Evolutionary conservation across 2,329 filamentous ascomycete species (phyloP), one percentile per base, ranked within the genome.

Genomic region (Ascosphaera apis): DNA sequence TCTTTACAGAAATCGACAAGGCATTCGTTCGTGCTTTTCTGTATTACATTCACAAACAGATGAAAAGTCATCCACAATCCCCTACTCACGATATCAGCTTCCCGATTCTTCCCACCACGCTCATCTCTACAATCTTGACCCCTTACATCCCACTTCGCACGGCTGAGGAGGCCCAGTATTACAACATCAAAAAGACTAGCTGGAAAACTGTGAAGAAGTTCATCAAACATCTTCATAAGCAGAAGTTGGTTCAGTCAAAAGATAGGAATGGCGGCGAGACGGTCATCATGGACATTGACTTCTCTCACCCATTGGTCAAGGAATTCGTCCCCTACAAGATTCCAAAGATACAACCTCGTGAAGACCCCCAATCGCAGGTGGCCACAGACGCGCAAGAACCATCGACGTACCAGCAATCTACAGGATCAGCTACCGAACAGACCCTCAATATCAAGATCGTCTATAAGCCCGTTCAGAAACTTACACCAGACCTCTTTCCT

Each of bases 181-280:
- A 72, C 36, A 68, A 72, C 43, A 73, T 77, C 51, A 77, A 76
- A 47, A 77, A 76, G 53, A 72, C 71, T 2, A 72, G 66, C 41
- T 76, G 69, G 68, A 77, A 77, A 53, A 76, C 68, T 41, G 64
- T 72, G 40, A 72, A 70, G 47, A 77, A 75, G 43, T 76, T 77
- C 48, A 66, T 77, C 52, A 77, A 76, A 45, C 58, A 66, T 36
- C 57, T 78, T 7, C 72, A 76, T 49, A 77, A 76, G 50, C 56
- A 67, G 34, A 50, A 60, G 13, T 55, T 76, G n/a, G 51, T 75
- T 43, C 75, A 72, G 45, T 64, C 62, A 33, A 77, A 77, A 48
- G 72, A 76, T 35, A 62, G 68, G 25, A 68, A 65, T 41, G 69
- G 69, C 3, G 66, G 71, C 25, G 72, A 77, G 47, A 69, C 67